Conservation (phyloP, 139 green algal species). For the Diplosphaera chodatii region DNA sequence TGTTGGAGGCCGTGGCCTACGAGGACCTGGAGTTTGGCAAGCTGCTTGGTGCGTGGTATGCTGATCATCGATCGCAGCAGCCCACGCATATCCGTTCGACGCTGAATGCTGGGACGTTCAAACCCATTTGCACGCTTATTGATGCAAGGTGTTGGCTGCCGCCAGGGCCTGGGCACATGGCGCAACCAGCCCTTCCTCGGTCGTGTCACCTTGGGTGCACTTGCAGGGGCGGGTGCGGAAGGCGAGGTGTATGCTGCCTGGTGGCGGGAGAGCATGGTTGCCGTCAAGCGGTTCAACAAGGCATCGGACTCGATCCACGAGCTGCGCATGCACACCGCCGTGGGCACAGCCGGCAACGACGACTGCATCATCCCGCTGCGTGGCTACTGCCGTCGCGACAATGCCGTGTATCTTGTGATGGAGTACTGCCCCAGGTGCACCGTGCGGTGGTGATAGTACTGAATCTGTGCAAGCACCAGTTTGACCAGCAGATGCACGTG, state of each 20-base stretch:
- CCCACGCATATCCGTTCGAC: no score
- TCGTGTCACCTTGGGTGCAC: no score
- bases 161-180: no score
- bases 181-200: no score
- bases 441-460: no score
- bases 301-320: slow-evolving; percentile 18
- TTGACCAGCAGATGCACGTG: no score
- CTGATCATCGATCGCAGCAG: no score
- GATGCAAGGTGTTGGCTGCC: no score
- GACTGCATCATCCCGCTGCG: slow-evolving; percentile 46
- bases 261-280: slow-evolving; percentile 39
- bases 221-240: slow-evolving; percentile 19
- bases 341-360: slow-evolving; percentile 20
- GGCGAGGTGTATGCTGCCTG: slow-evolving; percentile 41
- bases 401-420: slow-evolving; percentile 39
- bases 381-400: slow-evolving; percentile 24
- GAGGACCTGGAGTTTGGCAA: slow-evolving; percentile 28
- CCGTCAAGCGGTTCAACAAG: slow-evolving; percentile 31
- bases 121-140: no score
- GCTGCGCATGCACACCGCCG: slow-evolving; percentile 31
- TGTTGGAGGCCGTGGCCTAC: slow-evolving; percentile 27
- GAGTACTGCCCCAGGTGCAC: slow-evolving; percentile 41
- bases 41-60: slow-evolving; percentile 22
- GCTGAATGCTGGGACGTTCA: no score
- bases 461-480: no score